Conservation (phyloP, 129 eudicot genomes). For the Ambrosia artemisiifolia region DNA sequence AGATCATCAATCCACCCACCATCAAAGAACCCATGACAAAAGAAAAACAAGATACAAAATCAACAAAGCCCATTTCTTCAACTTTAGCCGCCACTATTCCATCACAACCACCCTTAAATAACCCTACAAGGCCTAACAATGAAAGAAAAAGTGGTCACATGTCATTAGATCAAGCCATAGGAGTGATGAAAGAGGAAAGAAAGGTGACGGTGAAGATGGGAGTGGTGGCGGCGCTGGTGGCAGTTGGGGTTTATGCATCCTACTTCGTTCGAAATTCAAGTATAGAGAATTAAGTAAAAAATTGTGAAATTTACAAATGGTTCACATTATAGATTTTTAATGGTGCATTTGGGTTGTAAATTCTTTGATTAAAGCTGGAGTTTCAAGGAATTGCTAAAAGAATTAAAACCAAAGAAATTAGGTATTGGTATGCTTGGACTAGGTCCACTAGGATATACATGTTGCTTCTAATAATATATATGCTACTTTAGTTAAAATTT, state of each 20-base stretch:
- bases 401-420: too few species aligned
- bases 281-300: background rate
- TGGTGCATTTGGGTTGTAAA: too few species aligned
- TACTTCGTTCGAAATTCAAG: constrained; percentile 15
- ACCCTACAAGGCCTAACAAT: background rate
- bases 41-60: background rate
- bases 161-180: background rate
- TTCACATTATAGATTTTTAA: background rate
- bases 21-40: constrained; percentile 12
- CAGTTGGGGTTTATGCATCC: constrained; percentile 50
- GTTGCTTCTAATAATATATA: too few species aligned
- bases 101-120: background rate
- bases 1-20: background rate
- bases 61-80: constrained; percentile 2
- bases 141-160: background rate
- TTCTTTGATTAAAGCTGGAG: too few species aligned
- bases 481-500: too few species aligned
- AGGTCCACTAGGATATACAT: too few species aligned
- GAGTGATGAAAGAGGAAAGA: constrained; percentile 26
- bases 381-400: too few species aligned
- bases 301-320: background rate
- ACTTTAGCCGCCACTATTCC: background rate
- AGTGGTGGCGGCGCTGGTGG: constrained; percentile 37
- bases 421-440: too few species aligned
- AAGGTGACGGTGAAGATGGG: background rate